phyloP scores from a whole-genome alignment of 2,329 filamentous ascomycete species.

The Dothidotthia symphoricarpi region DNA sequence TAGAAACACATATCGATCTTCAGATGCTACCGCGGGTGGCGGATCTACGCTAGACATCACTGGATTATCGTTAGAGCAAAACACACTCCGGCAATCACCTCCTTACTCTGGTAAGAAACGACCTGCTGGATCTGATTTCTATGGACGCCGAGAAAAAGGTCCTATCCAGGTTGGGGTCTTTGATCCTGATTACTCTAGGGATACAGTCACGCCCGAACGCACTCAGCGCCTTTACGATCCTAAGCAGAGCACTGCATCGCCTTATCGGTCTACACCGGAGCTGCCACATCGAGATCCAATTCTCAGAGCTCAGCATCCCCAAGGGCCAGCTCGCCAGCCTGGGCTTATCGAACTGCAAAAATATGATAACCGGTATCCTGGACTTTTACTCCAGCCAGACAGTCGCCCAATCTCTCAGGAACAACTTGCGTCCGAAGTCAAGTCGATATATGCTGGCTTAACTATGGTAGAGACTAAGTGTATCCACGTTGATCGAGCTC shows the following conservation, averaged over 20 bases:
- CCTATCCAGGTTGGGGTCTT: slow-evolving; percentile 21
- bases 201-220: slow-evolving; percentile 16
- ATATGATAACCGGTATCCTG: slow-evolving; percentile 37
- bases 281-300: slow-evolving; percentile 15
- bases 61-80: slow-evolving; percentile 26
- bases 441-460: slow-evolving; percentile 77
- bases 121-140: slow-evolving; percentile 28
- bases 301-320: slow-evolving; percentile 11
- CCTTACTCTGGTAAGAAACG: slow-evolving; percentile 29
- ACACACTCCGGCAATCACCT: slow-evolving; percentile 21
- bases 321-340: slow-evolving; percentile 17
- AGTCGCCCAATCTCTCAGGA: slow-evolving; percentile 72
- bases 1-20: slow-evolving; percentile 25
- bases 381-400: slow-evolving; percentile 57
- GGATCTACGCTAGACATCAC: slow-evolving; percentile 33
- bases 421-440: slow-evolving; percentile 77
- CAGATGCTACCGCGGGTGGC: slow-evolving; percentile 27
- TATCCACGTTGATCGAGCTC: slow-evolving; percentile 73
- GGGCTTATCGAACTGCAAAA: slow-evolving; percentile 37
- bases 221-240: slow-evolving; percentile 22
- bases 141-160: slow-evolving; percentile 26
- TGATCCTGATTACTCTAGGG: slow-evolving; percentile 28
- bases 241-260: slow-evolving; percentile 13
- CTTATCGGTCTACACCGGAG: slow-evolving; percentile 24
- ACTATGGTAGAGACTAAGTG: slow-evolving; percentile 86